Base-by-base conservation (phyloP, 441 rosid species). In the Populus hybrid region DNA sequence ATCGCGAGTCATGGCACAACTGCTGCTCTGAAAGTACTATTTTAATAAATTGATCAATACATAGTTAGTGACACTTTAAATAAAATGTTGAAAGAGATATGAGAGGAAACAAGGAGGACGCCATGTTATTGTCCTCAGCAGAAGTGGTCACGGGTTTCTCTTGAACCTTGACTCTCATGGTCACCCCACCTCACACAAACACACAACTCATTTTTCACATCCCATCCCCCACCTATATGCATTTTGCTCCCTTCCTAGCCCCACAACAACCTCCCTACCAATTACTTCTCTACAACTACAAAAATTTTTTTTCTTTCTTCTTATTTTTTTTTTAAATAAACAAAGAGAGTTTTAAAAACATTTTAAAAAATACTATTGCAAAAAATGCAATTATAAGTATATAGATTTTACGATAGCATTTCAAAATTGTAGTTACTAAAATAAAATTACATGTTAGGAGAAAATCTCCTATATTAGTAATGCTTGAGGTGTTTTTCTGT, bases 61-160 rank as follows among this genome's bases (percentile, higher is more conserved):
- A 12, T 28, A 28, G 30, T 3, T 28, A 28, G 30, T 28, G 30
- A 28, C 7, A 35, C 36, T 5, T 35, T 35, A 28, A 28, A 42
- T 16, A 10, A 30, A 66, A 67, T 28, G 7, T 14, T 35, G 71
- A 83, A 30, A 74, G 67, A 73, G 79, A 73, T 5, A 73, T 46
- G 46, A 38, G 38, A 61, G 26, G n/a, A 30, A 70, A 79, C 16
- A 64, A 72, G 9, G 69, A 63, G 57, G 34, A 20, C 40, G 73
- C 20, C 57, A 46, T 46, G 57, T 46, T 46, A 46, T 46, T 46
- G 57, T 46, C 57, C 57, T 46, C 57, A 14, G 57, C 18, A 50
- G 20, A 35, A 5, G 75, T 78, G 84, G 78, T 90, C 93, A 90
- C 93, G 91, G 93, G 93, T 86, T 82, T 90, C 93, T 57, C 76